Conservation (phyloP, 2,329 filamentous ascomycete genomes). For the Colletotrichum tamarilloi region DNA sequence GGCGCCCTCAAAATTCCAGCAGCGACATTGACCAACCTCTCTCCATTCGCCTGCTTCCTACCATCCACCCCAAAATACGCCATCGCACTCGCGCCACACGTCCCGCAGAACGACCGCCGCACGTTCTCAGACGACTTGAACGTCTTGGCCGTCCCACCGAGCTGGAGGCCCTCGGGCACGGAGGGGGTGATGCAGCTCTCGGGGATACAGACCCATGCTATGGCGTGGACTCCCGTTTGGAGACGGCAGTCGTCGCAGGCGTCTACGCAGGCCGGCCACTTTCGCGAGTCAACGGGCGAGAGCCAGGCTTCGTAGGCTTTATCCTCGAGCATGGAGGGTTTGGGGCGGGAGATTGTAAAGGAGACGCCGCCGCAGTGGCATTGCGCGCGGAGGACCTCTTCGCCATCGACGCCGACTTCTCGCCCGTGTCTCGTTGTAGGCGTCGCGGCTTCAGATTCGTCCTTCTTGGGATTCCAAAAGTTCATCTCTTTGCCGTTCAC, state of each 20-base stretch:
- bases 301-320: slow-evolving; percentile 47
- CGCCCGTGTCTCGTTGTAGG: slow-evolving; percentile 36
- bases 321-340: slow-evolving; percentile 41
- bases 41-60: slow-evolving; percentile 30
- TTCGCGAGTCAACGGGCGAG: slow-evolving; percentile 49
- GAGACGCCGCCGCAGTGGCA: slow-evolving; percentile 61
- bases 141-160: slow-evolving; percentile 58
- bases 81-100: slow-evolving; percentile 56
- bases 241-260: slow-evolving; percentile 57
- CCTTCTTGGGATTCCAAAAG: slow-evolving; percentile 49
- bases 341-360: slow-evolving; percentile 56
- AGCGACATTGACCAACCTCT: slow-evolving; percentile 52
- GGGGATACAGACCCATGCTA: slow-evolving; percentile 57
- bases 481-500: slow-evolving; percentile 45
- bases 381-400: slow-evolving; percentile 53
- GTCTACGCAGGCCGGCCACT: slow-evolving; percentile 57
- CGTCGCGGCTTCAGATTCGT: slow-evolving; percentile 34
- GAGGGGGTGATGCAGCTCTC: slow-evolving; percentile 48
- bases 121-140: slow-evolving; percentile 52
- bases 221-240: slow-evolving; percentile 52
- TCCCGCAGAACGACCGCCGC: slow-evolving; percentile 57
- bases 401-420: slow-evolving; percentile 49
- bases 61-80: slow-evolving; percentile 43
- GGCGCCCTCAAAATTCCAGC: slow-evolving; percentile 57
- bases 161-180: slow-evolving; percentile 48